Evolutionary conservation across 345 rosid genomes (phyloP).

Genomic region (Aquilaria sinensis): DNA sequence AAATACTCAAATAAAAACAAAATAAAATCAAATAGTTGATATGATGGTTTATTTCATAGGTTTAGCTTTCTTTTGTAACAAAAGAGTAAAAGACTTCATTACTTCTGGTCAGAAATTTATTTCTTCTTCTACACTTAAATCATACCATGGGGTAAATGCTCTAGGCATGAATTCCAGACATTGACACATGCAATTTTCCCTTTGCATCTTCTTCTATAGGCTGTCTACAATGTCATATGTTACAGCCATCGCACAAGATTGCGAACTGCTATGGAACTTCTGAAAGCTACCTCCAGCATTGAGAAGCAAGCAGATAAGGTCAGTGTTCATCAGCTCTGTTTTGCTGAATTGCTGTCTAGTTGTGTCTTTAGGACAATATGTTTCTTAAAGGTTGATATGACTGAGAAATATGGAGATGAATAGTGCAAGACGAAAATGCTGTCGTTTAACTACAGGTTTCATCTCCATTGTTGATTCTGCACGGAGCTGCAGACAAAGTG

Average conservation of each 20-base stretch:
- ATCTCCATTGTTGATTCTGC: slow-evolving; percentile 81
- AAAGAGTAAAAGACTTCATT: too few species aligned
- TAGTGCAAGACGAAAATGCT: neutral
- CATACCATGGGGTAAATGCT: too few species aligned
- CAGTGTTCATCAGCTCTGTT: slow-evolving; percentile 3
- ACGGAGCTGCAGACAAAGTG: slow-evolving; percentile 83
- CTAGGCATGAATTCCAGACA: too few species aligned
- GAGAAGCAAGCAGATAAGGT: slow-evolving; percentile 69
- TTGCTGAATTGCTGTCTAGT: neutral
- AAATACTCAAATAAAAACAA: neutral
- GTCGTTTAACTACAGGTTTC: slow-evolving; percentile 43
- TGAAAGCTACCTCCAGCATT: slow-evolving; percentile 64
- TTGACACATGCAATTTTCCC: too few species aligned
- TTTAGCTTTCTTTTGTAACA: too few species aligned
- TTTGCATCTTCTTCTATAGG: slow-evolving; percentile 32
- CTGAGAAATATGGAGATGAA: neutral
- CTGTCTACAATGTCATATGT: slow-evolving; percentile 68
- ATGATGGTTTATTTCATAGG: too few species aligned
- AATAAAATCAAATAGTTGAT: neutral
- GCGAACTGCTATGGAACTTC: slow-evolving; percentile 74
- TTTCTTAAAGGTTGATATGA: neutral
- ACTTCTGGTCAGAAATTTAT: too few species aligned
- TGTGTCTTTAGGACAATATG: neutral
- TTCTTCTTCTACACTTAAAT: too few species aligned
- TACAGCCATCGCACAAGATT: slow-evolving; percentile 53